A percentile compares a stretch with the other conserved stretches of the same genome.
phyloP scores from a whole-genome alignment of 768 basidiomycete genomes.

The Zangia roseola region DNA sequence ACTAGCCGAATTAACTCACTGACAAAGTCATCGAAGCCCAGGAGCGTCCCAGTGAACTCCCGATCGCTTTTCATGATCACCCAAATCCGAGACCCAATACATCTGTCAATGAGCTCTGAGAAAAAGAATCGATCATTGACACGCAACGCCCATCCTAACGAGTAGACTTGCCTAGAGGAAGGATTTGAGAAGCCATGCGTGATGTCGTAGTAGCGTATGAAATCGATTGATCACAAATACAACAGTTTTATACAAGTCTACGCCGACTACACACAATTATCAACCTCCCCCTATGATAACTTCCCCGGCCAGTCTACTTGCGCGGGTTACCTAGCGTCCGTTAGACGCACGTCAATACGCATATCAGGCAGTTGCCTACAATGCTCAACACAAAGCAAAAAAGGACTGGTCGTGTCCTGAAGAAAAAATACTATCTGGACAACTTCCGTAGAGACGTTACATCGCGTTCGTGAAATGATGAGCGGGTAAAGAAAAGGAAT shows the following conservation, averaged over 20 bases:
- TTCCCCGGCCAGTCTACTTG: constrained; percentile 21
- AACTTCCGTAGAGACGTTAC: constrained; percentile 12
- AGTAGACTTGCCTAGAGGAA: constrained; percentile 70
- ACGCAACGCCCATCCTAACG: background rate
- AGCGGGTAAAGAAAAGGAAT: constrained; percentile 9
- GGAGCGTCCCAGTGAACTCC: constrained; percentile 92
- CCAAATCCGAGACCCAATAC: constrained; percentile 96
- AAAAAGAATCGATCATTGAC: background rate
- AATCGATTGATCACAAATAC: background rate
- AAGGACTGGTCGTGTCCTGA: constrained; percentile 12
- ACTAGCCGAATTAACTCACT: constrained; percentile 61
- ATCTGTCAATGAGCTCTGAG: constrained; percentile 92
- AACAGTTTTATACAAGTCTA: constrained; percentile 10
- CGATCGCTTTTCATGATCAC: constrained; percentile 98
- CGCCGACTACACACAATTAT: constrained; percentile 15
- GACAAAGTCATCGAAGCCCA: constrained; percentile 99
- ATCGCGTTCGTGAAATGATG: constrained; percentile 23
- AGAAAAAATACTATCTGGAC: constrained; percentile 13
- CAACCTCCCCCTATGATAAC: constrained; percentile 20
- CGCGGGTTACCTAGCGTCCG: constrained; percentile 28
- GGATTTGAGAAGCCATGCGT: constrained; percentile 89
- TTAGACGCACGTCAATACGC: constrained; percentile 31
- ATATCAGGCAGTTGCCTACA: constrained; percentile 19
- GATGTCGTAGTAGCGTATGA: constrained; percentile 2
- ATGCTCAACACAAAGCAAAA: constrained; percentile 23